These are phyloP conservation scores for Epipyxis sp. DNA, from an alignment of 108 stramenopile genomes.

Conservation along the genomic window DNA sequence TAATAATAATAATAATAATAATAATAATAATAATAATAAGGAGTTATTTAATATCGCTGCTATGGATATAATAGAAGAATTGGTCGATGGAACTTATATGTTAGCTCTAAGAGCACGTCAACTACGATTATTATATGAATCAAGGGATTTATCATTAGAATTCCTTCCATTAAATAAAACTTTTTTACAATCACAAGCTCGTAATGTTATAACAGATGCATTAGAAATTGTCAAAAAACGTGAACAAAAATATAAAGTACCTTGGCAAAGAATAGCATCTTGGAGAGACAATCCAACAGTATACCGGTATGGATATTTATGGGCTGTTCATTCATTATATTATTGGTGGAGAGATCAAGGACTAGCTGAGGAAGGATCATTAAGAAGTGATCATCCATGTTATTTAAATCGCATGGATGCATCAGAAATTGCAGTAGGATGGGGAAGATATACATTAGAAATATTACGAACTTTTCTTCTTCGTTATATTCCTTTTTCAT, in stretches of 20 bases:
- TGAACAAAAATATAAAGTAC: constrained; percentile 23
- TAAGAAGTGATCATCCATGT: background rate
- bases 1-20: no score
- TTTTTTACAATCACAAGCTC: constrained; percentile 6
- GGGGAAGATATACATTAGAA: constrained; percentile 29
- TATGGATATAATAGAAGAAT: constrained; percentile 14
- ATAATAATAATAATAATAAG: no score
- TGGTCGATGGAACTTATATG: constrained; percentile 11
- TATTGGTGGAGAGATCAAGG: constrained; percentile 46
- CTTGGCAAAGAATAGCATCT: constrained; percentile 20
- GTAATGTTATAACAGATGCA: constrained; percentile 25
- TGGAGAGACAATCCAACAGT: constrained; percentile 42
- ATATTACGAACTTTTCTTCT: constrained; percentile 8
- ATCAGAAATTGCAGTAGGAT: constrained; percentile 34
- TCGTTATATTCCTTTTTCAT: constrained; percentile 22
- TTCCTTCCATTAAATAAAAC: no score
- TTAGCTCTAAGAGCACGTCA: constrained; percentile 22
- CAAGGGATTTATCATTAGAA: background rate
- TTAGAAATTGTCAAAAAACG: background rate
- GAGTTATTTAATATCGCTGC: background rate
- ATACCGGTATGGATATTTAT: constrained; percentile 36
- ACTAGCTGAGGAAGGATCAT: constrained; percentile 19
- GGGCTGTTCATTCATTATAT: constrained; percentile 33
- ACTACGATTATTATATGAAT: constrained; percentile 11
- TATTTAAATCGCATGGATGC: constrained; percentile 41